These are phyloP conservation scores for Chrysoporthe cubensis DNA, from an alignment of 2,329 filamentous ascomycete species.

Conservation along the genomic window DNA sequence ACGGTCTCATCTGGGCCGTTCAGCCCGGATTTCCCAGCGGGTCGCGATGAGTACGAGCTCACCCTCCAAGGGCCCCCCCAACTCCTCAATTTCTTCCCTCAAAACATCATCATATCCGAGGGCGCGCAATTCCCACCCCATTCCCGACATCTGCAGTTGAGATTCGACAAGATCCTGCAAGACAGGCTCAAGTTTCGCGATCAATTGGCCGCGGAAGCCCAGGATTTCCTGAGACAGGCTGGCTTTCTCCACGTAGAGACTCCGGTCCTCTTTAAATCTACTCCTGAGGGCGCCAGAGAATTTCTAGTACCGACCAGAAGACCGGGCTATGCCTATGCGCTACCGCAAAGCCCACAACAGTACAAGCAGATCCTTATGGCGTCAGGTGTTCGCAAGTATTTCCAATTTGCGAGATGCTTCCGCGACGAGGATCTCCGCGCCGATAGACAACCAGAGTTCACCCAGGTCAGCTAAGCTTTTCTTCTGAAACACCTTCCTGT, in stretches of 20 bases:
- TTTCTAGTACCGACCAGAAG: slow-evolving; percentile 88
- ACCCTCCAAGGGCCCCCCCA: slow-evolving; percentile 66
- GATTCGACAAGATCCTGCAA: slow-evolving; percentile 70
- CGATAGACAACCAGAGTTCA: slow-evolving; percentile 95
- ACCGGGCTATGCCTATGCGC: slow-evolving; percentile 78
- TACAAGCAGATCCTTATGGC: slow-evolving; percentile 99
- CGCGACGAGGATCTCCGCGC: slow-evolving; percentile 91
- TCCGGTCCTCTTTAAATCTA: slow-evolving; percentile 94
- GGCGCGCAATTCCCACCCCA: slow-evolving; percentile 75
- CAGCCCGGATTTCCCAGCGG: slow-evolving; percentile 29
- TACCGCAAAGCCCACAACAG: slow-evolving; percentile 96
- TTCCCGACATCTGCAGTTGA: slow-evolving; percentile 81
- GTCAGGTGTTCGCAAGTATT: slow-evolving; percentile 80
- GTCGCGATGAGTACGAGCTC: slow-evolving; percentile 53
- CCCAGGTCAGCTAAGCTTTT: slow-evolving; percentile 61
- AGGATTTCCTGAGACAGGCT: slow-evolving; percentile 58
- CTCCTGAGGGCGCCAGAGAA: slow-evolving; percentile 91
- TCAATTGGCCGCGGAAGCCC: slow-evolving; percentile 54
- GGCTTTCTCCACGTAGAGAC: slow-evolving; percentile 85
- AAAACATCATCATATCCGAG: slow-evolving; percentile 75
- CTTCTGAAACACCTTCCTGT: neutral
- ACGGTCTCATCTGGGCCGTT: neutral
- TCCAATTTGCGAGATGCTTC: slow-evolving; percentile 93
- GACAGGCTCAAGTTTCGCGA: slow-evolving; percentile 74
- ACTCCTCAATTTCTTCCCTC: slow-evolving; percentile 73